A percentile compares a stretch with the other conserved stretches of the same genome.
Evolutionary conservation across 305 asterid genomes (phyloP).

Genomic region (Fraxinus greggii): DNA sequence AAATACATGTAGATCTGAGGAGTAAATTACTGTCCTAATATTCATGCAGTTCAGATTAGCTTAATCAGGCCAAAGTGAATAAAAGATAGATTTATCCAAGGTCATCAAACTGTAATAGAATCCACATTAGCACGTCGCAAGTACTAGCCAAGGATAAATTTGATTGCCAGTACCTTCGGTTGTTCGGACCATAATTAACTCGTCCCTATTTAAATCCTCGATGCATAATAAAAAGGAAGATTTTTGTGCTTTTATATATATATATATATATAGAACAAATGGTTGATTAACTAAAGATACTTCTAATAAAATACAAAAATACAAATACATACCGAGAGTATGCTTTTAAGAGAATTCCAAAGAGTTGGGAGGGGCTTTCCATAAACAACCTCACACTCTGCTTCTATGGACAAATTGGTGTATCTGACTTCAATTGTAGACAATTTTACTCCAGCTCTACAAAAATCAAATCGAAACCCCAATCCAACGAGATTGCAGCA

Average conservation of each 20-base stretch:
- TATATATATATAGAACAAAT: background rate
- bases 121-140: background rate
- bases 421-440: slow-evolving; percentile 25
- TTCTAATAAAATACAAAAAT: background rate
- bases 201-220: background rate
- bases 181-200: background rate
- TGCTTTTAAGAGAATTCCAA: slow-evolving; percentile 24
- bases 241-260: too few relatives aligned
- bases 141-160: background rate
- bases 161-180: background rate
- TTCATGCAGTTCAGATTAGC: background rate
- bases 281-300: slow-evolving; percentile 2
- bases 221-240: background rate
- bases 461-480: slow-evolving; percentile 1
- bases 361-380: slow-evolving; percentile 32
- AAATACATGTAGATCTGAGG: background rate
- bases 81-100: background rate
- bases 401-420: slow-evolving; percentile 18
- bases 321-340: slow-evolving; percentile 19
- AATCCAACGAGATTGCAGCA: background rate
- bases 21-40: background rate
- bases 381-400: slow-evolving; percentile 29
- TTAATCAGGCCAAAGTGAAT: background rate
- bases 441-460: slow-evolving; percentile 47
- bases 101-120: background rate